These are phyloP conservation scores for Musa acuminata DNA, from an alignment of 176 grass and related monocot genomes.

Conservation along the genomic window DNA sequence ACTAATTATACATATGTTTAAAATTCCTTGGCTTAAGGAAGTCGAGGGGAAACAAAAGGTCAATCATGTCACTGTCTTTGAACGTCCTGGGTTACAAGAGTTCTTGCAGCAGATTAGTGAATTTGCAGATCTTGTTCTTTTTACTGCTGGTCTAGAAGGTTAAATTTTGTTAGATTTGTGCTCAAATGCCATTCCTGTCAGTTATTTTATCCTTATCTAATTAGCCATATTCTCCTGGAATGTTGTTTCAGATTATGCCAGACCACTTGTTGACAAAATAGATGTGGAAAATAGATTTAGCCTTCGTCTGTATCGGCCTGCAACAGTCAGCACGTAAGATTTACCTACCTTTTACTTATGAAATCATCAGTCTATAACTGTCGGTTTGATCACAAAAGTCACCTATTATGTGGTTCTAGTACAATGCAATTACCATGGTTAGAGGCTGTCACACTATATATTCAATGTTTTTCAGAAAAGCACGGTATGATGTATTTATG, in stretches of 20 bases:
- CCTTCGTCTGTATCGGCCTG: constrained; percentile 76
- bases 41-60: constrained; percentile 66
- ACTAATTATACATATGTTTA: not conserved
- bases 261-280: constrained; percentile 90
- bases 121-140: constrained; percentile 89
- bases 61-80: constrained; percentile 77
- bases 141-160: constrained; percentile 95
- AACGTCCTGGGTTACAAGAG: constrained; percentile 82
- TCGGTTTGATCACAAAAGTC: not conserved
- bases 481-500: not conserved
- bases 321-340: constrained; percentile 87
- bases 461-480: not conserved
- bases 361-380: not conserved
- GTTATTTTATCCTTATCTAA: constrained; percentile 1
- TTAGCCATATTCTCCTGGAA: not conserved
- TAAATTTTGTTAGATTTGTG: not conserved
- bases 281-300: constrained; percentile 85
- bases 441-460: too few relatives aligned
- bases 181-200: not conserved
- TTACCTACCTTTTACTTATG: not conserved
- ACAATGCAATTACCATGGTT: not conserved
- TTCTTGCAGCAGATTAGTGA: constrained; percentile 59
- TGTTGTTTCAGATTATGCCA: constrained; percentile 68
- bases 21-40: constrained; percentile 27
- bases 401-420: not conserved